Evolutionary conservation across 768 basidiomycete species (phyloP).

Genomic region (Pleurotus citrinopileatus): DNA sequence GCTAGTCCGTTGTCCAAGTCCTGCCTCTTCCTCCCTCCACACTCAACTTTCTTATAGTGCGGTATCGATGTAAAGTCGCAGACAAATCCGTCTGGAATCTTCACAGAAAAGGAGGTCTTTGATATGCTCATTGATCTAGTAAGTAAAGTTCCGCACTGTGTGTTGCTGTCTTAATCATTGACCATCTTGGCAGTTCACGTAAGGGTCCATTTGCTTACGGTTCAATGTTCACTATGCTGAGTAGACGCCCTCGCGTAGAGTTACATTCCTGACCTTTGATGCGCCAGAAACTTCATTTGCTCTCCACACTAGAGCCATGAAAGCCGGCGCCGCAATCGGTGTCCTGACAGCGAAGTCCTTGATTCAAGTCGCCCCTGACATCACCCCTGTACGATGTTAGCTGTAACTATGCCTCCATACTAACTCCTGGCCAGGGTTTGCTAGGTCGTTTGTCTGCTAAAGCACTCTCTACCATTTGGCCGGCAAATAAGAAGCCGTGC

Average conservation of each 20-base stretch:
- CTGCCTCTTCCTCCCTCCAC: background rate
- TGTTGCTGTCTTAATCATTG: too few relatives aligned
- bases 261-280: constrained; percentile 25
- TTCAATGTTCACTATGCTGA: constrained; percentile 13
- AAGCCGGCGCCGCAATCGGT: constrained; percentile 27
- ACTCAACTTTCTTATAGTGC: constrained; percentile 22
- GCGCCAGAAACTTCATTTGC: constrained; percentile 32
- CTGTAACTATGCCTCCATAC: background rate
- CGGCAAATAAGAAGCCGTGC: constrained; percentile 28
- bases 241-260: constrained; percentile 13
- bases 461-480: constrained; percentile 18
- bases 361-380: constrained; percentile 20
- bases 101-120: constrained; percentile 45
- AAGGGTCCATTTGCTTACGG: background rate
- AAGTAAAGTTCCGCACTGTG: too few relatives aligned
- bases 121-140: constrained; percentile 38
- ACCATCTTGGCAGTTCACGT: too few relatives aligned
- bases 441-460: background rate
- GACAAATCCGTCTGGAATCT: constrained; percentile 37
- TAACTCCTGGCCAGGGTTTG: background rate
- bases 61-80: constrained; percentile 47
- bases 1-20: constrained; percentile 24
- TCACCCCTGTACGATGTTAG: constrained; percentile 22
- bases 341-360: constrained; percentile 30
- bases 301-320: constrained; percentile 23